phyloP scores from a whole-genome alignment of 2,329 filamentous ascomycete species.

The Aspergillus brunneoviolaceus region DNA sequence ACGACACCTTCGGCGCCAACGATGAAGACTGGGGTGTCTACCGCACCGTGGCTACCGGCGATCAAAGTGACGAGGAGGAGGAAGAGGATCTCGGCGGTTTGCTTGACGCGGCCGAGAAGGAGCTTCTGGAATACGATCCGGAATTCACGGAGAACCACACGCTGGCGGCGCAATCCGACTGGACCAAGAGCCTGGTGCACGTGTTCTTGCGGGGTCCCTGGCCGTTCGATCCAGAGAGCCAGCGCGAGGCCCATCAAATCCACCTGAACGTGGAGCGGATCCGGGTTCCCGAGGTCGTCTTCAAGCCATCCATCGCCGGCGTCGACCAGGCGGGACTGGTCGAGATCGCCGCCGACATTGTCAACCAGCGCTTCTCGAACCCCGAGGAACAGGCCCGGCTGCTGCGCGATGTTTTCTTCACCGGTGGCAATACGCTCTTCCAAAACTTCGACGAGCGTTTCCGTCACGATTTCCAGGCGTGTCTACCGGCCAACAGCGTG shows the following conservation, averaged over 20 bases:
- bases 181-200: conserved; percentile 88
- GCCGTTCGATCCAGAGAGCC: conserved; percentile 76
- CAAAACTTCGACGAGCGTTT: conserved; percentile 82
- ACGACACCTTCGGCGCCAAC: conserved; percentile 95
- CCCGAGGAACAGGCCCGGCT: conserved; percentile 64
- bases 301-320: conserved; percentile 87
- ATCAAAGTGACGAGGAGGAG: conserved; percentile 79
- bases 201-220: conserved; percentile 86
- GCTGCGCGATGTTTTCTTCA: conserved; percentile 84
- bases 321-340: conserved; percentile 90
- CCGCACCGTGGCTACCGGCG: conserved; percentile 81
- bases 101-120: conserved; percentile 75
- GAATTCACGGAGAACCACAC: conserved; percentile 91
- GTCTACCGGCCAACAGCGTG: conserved; percentile 67
- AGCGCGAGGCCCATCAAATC: conserved; percentile 79
- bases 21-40: conserved; percentile 99
- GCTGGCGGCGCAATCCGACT: conserved; percentile 87
- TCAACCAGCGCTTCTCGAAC: conserved; percentile 72
- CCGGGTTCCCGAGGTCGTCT: conserved; percentile 87
- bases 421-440: conserved; percentile 89
- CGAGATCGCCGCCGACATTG: conserved; percentile 86
- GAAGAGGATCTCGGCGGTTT: conserved; percentile 79
- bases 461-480: conserved; percentile 66
- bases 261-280: conserved; percentile 97
- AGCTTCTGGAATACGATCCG: conserved; percentile 82